A percentile compares a stretch with the other conserved stretches of the same genome.
Evolutionary conservation across 371 early-diverging fungal genomes (phyloP).

Genomic region (Mortierella sp.): DNA sequence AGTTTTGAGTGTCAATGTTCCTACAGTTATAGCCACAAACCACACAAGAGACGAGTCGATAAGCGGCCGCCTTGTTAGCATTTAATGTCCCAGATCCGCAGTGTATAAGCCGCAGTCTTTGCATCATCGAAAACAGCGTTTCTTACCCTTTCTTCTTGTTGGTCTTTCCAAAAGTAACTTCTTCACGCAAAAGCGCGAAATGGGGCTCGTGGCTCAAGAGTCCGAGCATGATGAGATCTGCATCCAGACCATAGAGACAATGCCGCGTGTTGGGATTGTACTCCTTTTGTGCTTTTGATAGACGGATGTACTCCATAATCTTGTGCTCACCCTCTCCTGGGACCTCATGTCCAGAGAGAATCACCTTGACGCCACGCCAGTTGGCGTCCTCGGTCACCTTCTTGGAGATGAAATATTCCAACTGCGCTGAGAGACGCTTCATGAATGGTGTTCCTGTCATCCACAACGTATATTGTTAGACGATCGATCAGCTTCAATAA

Average conservation of each 20-base stretch:
- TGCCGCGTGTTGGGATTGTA: constrained; percentile 91
- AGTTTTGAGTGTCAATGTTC: constrained; percentile 71
- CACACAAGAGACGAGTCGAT: too few relatives aligned
- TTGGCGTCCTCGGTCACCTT: constrained; percentile 90
- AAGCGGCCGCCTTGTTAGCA: too few relatives aligned
- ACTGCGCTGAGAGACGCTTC: constrained; percentile 85
- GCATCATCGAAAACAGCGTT: neutral
- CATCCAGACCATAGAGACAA: constrained; percentile 98
- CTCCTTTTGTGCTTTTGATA: constrained; percentile 80
- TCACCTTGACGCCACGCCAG: constrained; percentile 91
- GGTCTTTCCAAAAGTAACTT: constrained; percentile 88
- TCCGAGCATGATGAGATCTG: constrained; percentile 99
- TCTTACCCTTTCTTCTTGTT: constrained; percentile 66
- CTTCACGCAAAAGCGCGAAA: constrained; percentile 96
- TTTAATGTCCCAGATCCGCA: neutral
- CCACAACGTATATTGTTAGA: too few relatives aligned
- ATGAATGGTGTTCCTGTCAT: constrained; percentile 95
- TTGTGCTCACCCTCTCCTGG: constrained; percentile 99
- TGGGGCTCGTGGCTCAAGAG: constrained; percentile 96
- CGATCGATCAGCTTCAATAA: neutral
- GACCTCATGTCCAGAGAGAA: constrained; percentile 95
- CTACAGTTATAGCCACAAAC: too few relatives aligned
- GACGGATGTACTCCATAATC: constrained; percentile 98
- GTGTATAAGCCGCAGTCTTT: neutral
- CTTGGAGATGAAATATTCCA: constrained; percentile 93